Evolutionary conservation across 1,284 basidiomycete genomes (phyloP), one percentile per base, ranked within the genome.

Genomic region (Mycosarcoma maydis): DNA sequence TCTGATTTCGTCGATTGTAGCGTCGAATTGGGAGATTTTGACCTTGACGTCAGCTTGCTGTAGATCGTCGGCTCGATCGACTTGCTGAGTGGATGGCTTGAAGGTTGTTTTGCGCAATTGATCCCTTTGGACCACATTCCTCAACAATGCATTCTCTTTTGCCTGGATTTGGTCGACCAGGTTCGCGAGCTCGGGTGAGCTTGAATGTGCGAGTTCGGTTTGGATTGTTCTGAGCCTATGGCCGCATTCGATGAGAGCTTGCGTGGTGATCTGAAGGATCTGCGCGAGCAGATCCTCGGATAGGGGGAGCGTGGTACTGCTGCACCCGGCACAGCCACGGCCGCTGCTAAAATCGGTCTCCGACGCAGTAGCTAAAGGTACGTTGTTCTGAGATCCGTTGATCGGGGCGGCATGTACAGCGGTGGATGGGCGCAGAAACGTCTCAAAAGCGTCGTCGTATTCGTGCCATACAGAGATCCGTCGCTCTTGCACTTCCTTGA

Each of bases 381-480:
- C 9, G 29, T 39, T 37, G 39, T 66, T 66, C 19, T 50, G 55
- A 4, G 62, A 55, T 4, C 55, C 55, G 16, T 66, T 59, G 6
- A 55, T 19, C 2, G 55, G 61, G 0, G 37, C 45, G 30, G 16
- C 6, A n/a, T 11, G 27, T 13, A 37, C 43, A 4, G 48, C 20
- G 22, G 41, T 17, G 22, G 39, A 13, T 14, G 53, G 40, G 10
- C 26, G 10, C 37, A 73, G 58, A 29, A 64, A 72, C 9, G 43
- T 56, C 4, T 50, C 41, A 17, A 75, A 55, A 1, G 71, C 73
- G 49, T 75, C 73, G 17, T 75, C 70, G 68, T 75, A 75, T 40
- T 75, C 73, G 7, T 54, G 38, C 73, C 73, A 75, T 5, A 71
- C 48, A 9, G 40, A 22, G 20, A 75, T 50, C 14, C 73, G 49